phyloP scores from a whole-genome alignment of 305 asterid species.

The Withania somnifera region DNA sequence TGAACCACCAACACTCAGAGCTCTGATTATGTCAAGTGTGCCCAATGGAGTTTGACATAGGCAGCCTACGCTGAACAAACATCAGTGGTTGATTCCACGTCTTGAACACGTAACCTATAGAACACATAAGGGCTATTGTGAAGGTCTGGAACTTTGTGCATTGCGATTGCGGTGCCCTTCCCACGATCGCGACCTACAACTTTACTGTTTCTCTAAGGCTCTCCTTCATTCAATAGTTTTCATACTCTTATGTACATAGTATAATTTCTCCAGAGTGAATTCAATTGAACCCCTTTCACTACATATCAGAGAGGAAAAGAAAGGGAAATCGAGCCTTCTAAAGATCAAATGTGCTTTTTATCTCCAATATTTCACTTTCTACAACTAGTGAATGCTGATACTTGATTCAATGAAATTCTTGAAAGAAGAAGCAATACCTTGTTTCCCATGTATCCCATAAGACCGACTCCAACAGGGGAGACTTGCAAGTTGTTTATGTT shows the following conservation, averaged over 20 bases:
- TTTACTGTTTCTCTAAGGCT: not conserved
- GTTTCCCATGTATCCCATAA: conserved; percentile 96
- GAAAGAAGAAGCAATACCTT: conserved; percentile 45
- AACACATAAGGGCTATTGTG: too few species aligned
- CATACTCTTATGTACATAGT: not conserved
- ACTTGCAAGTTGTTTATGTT: conserved; percentile 75
- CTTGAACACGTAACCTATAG: not conserved
- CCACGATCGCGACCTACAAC: too few species aligned
- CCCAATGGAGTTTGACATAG: not conserved
- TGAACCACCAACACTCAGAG: too few species aligned
- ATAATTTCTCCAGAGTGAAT: not conserved
- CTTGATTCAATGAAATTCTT: not conserved
- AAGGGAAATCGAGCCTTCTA: not conserved
- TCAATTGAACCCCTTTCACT: not conserved
- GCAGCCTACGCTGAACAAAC: not conserved
- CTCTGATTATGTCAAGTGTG: too few species aligned
- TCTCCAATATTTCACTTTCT: not conserved
- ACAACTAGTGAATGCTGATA: not conserved
- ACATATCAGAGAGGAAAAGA: not conserved
- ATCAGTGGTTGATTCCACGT: not conserved
- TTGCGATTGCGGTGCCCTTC: too few species aligned
- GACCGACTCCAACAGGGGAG: conserved; percentile 87
- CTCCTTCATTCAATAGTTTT: not conserved
- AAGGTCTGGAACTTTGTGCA: too few species aligned
- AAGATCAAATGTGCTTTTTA: not conserved